phyloP scores from a whole-genome alignment of 2,329 filamentous ascomycete genomes.

The Alternaria rosae region DNA sequence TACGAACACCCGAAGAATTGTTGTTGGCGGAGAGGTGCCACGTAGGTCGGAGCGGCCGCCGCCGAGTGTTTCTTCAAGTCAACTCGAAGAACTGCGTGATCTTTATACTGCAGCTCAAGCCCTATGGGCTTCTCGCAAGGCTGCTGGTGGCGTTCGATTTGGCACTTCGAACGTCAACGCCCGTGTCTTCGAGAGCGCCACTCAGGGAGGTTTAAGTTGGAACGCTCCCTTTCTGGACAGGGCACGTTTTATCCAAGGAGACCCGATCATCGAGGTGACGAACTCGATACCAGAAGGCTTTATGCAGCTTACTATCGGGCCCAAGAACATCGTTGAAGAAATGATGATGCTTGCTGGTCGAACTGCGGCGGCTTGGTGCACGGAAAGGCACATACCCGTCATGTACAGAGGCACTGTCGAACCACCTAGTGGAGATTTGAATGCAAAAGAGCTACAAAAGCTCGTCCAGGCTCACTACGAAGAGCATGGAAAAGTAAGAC shows the following conservation, averaged over 20 bases:
- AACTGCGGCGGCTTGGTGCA: constrained; percentile 60
- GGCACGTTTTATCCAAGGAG: constrained; percentile 50
- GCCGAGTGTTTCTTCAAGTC: constrained; percentile 27
- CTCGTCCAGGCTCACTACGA: constrained; percentile 49
- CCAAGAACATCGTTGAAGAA: constrained; percentile 45
- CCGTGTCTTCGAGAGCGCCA: constrained; percentile 46
- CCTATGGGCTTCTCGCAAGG: constrained; percentile 42
- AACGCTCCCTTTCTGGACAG: constrained; percentile 50
- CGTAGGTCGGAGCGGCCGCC: constrained; percentile 2
- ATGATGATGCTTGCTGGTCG: constrained; percentile 65
- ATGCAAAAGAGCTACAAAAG: constrained; percentile 34
- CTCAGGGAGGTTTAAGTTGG: constrained; percentile 49
- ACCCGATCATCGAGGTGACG: constrained; percentile 53
- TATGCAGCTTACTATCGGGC: constrained; percentile 22
- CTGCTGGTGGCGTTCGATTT: constrained; percentile 51
- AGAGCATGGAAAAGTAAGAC: constrained; percentile 46
- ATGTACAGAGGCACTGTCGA: constrained; percentile 56
- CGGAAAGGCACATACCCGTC: constrained; percentile 59
- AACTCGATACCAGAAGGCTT: constrained; percentile 10
- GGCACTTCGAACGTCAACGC: constrained; percentile 36
- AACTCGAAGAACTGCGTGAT: constrained; percentile 44
- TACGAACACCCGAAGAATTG: constrained; percentile 21
- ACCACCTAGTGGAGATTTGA: constrained; percentile 17
- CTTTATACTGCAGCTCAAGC: constrained; percentile 47
- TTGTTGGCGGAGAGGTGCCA: constrained; percentile 37